Evolutionary conservation across 176 grass and related monocot genomes (phyloP), one percentile per base, ranked within the genome.

Genomic region (Melocanna baccifera): DNA sequence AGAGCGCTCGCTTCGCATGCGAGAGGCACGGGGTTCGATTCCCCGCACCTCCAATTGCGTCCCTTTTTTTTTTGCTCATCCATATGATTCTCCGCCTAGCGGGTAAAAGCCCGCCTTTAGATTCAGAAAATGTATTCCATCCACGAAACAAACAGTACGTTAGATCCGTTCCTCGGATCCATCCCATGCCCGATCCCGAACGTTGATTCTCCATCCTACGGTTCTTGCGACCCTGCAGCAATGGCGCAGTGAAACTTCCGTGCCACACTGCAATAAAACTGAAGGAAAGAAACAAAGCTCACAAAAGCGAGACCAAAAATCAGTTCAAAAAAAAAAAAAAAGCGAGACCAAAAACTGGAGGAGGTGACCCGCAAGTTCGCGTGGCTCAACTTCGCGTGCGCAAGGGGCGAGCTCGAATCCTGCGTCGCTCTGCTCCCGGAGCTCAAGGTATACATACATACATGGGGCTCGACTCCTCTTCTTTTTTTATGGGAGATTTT

Each of bases 21-120:
- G 93, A 95, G 91, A 95, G 93, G 96, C 96, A 96, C 96, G 96
- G 96, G 91, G 96, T 98, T 98, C 93, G 91, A 98, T 95, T 98
- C 91, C 92, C 93, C 93, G 96, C 96, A 93, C 87, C 91, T 98
- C 95, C 95, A 3, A 0, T 0, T 1, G n/a, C n/a, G n/a, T 15
- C 5, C 4, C 1, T 14, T 23, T 41, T 70, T 45, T 36, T 16
- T 16, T 51, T 5, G 14, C 15, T 15, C 12, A 18, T 46, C 45
- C 10, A 3, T 19, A 9, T 11, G 22, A 52, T 2, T 52, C 7
- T 53, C 1, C 51, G 1, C 6, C 36, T 5, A 3, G 2, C 43
- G 12, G 43, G 11, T 1, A 22, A 13, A 0, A 1, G 0, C 23
- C 12, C 41, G 68, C 41, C 23, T 71, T 70, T 25, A 11, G 2